Evolutionary conservation across 2,329 filamentous ascomycete genomes (phyloP).

Genomic region (Colletotrichum sp.): DNA sequence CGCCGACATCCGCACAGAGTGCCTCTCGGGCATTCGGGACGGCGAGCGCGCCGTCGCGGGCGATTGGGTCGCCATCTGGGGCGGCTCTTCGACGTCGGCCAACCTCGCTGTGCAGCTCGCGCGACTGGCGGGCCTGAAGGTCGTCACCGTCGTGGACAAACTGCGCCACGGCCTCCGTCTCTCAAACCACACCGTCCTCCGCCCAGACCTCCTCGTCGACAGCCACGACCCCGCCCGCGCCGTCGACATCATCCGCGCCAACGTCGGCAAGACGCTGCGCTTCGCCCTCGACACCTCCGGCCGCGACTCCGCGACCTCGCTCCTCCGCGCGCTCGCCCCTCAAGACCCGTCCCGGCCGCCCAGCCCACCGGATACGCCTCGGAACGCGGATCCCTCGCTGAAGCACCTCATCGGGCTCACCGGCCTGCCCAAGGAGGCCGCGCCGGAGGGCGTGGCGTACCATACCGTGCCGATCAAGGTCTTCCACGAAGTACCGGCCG

Average conservation of each 20-base stretch:
- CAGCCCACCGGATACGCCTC: slow-evolving; percentile 43
- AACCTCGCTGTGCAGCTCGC: slow-evolving; percentile 71
- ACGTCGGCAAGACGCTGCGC: slow-evolving; percentile 60
- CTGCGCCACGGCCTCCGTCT: slow-evolving; percentile 68
- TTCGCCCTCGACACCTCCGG: slow-evolving; percentile 75
- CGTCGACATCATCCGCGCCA: slow-evolving; percentile 64
- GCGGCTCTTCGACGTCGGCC: slow-evolving; percentile 75
- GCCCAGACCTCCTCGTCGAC: slow-evolving; percentile 71
- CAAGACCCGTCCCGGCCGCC: slow-evolving; percentile 28
- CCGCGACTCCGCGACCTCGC: slow-evolving; percentile 62
- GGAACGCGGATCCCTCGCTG: slow-evolving; percentile 24
- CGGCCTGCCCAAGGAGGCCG: slow-evolving; percentile 64
- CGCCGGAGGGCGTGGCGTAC: slow-evolving; percentile 49
- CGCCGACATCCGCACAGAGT: slow-evolving; percentile 66
- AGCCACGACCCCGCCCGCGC: slow-evolving; percentile 69
- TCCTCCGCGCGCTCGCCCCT: slow-evolving; percentile 57
- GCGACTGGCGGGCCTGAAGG: slow-evolving; percentile 66
- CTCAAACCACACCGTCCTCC: slow-evolving; percentile 43
- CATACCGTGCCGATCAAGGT: slow-evolving; percentile 77
- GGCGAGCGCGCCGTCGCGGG: slow-evolving; percentile 60
- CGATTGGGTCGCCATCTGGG: slow-evolving; percentile 78
- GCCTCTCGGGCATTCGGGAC: slow-evolving; percentile 56
- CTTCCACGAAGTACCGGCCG: slow-evolving; percentile 69
- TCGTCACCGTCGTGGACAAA: slow-evolving; percentile 69
- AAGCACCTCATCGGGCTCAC: slow-evolving; percentile 71